These are phyloP conservation scores for Exophiala sp. DNA, from an alignment of 2,329 filamentous ascomycete species.

Conservation along the genomic window DNA sequence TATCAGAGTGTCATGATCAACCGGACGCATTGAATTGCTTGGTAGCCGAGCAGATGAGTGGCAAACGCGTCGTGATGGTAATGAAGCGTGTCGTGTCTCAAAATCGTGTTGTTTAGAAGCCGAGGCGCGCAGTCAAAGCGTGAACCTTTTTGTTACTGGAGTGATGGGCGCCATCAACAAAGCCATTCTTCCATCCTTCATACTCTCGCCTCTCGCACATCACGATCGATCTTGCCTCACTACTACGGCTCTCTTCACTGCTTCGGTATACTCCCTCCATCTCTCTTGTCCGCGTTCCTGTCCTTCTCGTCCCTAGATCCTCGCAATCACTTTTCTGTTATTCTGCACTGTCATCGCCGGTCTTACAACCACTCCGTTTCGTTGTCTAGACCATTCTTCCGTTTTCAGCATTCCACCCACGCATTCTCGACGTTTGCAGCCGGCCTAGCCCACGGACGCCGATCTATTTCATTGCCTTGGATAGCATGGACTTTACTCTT, in stretches of 20 bases:
- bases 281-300: neutral
- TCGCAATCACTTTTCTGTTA: constrained; percentile 3
- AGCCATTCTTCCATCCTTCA: neutral
- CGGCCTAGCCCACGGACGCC: constrained; percentile 9
- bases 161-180: neutral
- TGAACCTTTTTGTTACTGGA: neutral
- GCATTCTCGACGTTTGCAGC: constrained; percentile 16
- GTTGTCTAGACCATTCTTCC: constrained; percentile 23
- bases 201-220: neutral
- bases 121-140: neutral
- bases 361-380: neutral
- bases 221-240: neutral
- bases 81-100: neutral
- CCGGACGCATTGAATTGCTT: neutral
- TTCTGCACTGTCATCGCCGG: neutral
- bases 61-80: neutral
- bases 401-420: constrained; percentile 25
- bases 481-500: constrained; percentile 49
- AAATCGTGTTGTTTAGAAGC: too few species aligned
- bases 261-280: neutral
- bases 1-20: neutral
- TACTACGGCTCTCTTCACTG: neutral
- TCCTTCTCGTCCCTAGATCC: neutral
- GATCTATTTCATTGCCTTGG: neutral
- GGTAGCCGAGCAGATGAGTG: neutral